Evolutionary conservation across 164 flowering plant species (phyloP).

Genomic region (Aristolochia contorta): DNA sequence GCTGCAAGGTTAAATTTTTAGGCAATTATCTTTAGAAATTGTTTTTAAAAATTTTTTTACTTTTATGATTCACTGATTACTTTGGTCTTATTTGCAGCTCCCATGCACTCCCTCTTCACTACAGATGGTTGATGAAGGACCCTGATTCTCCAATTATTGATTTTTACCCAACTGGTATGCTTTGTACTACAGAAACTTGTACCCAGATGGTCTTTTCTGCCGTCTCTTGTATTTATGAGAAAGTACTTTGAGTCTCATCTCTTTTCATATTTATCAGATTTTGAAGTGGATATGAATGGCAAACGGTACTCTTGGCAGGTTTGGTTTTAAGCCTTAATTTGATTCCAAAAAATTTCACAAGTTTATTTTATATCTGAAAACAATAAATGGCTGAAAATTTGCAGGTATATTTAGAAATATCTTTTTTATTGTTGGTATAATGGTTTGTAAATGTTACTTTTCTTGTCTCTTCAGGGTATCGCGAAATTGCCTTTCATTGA

Average conservation of each 20-base stretch:
- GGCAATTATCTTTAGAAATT: background rate
- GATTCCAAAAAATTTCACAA: no score
- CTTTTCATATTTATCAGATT: constrained; percentile 40
- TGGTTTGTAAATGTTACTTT: background rate
- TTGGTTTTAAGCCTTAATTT: background rate
- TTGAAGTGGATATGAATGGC: constrained; percentile 99
- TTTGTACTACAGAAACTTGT: no score
- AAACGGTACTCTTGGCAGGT: constrained; percentile 98
- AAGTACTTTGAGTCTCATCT: no score
- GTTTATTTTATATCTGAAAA: no score
- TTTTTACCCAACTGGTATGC: constrained; percentile 83
- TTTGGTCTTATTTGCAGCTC: constrained; percentile 40
- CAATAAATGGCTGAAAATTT: background rate
- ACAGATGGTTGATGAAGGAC: constrained; percentile 81
- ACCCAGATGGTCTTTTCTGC: no score
- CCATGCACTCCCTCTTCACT: constrained; percentile 85
- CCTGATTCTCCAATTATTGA: constrained; percentile 86
- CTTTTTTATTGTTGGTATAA: background rate
- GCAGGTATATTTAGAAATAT: background rate
- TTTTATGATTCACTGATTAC: constrained; percentile 2
- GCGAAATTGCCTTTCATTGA: constrained; percentile 97
- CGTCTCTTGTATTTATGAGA: no score
- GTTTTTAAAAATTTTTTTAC: constrained; percentile 3
- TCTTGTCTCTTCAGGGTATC: constrained; percentile 49
- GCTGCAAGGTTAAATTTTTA: constrained; percentile 71